Base-by-base conservation (phyloP, 176 grass and related monocot genomes). In the Hordeum marinum region DNA sequence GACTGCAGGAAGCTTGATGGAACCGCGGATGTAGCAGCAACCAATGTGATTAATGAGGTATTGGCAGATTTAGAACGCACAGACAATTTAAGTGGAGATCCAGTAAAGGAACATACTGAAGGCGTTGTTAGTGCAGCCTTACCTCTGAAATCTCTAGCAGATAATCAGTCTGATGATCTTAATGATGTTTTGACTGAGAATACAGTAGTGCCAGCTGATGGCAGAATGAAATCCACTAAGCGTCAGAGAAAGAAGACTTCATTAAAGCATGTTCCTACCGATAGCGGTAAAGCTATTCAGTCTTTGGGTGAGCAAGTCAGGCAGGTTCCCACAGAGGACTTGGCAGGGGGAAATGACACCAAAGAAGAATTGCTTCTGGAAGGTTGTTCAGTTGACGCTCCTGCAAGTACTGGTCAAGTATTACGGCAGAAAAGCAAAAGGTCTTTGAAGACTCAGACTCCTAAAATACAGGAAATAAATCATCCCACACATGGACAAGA, bases 51-150 rank as follows among this genome's bases (percentile, higher is more conserved):
- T 81, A 74, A 82, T 79, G 78, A 86, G 60, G 59, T 79, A 82
- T 82, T 87, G 66, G 39, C 78, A 73, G 83, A 91, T 83, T 80
- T 90, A 66, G 74, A 75, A 71, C 81, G 80, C 48, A 84, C 59
- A 52, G 65, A 79, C 32, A 36, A 26, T 37, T 80, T 62, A 79
- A 69, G 10, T 68, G 48, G 2, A 68, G 63, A 89, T 72, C 12
- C 71, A 9, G 24, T 69, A 61, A 26, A 23, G 50, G 80, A 48
- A 79, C 72, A 82, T 39, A 75, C 34, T 75, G 31, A 84, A 88
- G 77, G 34, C 72, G 63, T 31, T 68, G 9, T 67, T 60, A 58
- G 61, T 81, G 83, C 78, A 52, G 31, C 70, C 50, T 84, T 68
- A 42, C 68, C 78, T 84, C 83, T 18, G 0, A 90, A 78, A 80